phyloP scores from a whole-genome alignment of 2,329 filamentous ascomycete genomes.

The Hymenoscyphus scutula region DNA sequence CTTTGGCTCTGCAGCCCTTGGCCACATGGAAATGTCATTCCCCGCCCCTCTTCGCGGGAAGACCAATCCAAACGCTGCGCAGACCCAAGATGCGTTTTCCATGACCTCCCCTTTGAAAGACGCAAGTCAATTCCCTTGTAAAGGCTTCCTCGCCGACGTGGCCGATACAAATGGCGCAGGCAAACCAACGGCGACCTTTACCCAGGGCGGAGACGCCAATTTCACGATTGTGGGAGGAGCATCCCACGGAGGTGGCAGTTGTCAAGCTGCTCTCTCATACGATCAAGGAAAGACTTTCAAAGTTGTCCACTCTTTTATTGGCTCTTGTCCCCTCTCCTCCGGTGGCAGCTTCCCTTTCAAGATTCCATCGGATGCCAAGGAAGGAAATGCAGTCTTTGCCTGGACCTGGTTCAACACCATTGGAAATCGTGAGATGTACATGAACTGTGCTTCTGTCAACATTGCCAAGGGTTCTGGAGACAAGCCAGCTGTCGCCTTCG shows the following conservation, averaged over 20 bases:
- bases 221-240: constrained; percentile 49
- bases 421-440: constrained; percentile 65
- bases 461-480: constrained; percentile 38
- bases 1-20: constrained; percentile 9
- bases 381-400: constrained; percentile 29
- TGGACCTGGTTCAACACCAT: constrained; percentile 59
- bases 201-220: constrained; percentile 49
- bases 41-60: constrained; percentile 19
- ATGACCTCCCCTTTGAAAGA: constrained; percentile 19
- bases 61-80: constrained; percentile 11
- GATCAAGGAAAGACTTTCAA: constrained; percentile 55
- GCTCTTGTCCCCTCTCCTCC: constrained; percentile 23
- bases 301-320: constrained; percentile 53
- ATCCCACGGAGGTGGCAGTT: constrained; percentile 55
- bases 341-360: constrained; percentile 30
- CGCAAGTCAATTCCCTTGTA: constrained; percentile 24
- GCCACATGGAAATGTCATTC: constrained; percentile 21
- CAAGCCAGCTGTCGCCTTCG: constrained; percentile 39
- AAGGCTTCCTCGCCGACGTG: constrained; percentile 16
- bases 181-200: constrained; percentile 46
- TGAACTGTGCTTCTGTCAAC: constrained; percentile 61
- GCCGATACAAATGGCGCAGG: constrained; percentile 10
- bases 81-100: constrained; percentile 18
- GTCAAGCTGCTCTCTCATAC: constrained; percentile 58
- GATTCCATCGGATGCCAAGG: constrained; percentile 30